phyloP scores from a whole-genome alignment of 2,329 filamentous ascomycete genomes.

The Gaeumannomyces sp. region DNA sequence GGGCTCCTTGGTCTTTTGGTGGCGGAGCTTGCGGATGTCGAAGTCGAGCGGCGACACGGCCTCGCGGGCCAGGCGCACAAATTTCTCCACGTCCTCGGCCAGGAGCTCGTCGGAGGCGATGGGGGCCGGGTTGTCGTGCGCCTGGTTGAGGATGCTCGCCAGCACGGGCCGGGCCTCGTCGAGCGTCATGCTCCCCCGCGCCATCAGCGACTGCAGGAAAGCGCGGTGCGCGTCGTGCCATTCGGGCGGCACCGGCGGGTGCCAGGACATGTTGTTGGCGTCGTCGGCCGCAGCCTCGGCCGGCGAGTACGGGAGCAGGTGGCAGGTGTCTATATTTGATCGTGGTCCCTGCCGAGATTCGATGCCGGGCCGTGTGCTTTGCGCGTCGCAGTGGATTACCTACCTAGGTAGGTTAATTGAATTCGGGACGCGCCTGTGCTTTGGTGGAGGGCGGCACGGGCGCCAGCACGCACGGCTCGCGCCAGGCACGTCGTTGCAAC shows the following conservation, averaged over 20 bases:
- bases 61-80: conserved; percentile 63
- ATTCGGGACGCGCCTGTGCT: too few species aligned
- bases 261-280: conserved; percentile 20
- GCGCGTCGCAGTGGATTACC: too few species aligned
- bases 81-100: conserved; percentile 59
- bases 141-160: conserved; percentile 64
- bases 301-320: neutral
- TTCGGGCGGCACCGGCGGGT: conserved; percentile 25
- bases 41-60: conserved; percentile 76
- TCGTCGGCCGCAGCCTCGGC: neutral
- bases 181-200: conserved; percentile 70
- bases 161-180: conserved; percentile 67
- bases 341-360: too few species aligned
- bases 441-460: too few species aligned
- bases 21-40: conserved; percentile 70
- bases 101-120: conserved; percentile 55
- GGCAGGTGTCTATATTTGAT: neutral
- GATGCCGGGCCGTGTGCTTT: too few species aligned
- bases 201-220: conserved; percentile 84
- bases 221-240: conserved; percentile 68
- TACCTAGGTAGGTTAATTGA: too few species aligned
- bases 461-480: too few species aligned
- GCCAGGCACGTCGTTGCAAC: neutral
- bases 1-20: conserved; percentile 62
- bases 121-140: conserved; percentile 23